Conservation (phyloP, 2,329 filamentous ascomycete genomes). For the Gremmenia infestans region DNA sequence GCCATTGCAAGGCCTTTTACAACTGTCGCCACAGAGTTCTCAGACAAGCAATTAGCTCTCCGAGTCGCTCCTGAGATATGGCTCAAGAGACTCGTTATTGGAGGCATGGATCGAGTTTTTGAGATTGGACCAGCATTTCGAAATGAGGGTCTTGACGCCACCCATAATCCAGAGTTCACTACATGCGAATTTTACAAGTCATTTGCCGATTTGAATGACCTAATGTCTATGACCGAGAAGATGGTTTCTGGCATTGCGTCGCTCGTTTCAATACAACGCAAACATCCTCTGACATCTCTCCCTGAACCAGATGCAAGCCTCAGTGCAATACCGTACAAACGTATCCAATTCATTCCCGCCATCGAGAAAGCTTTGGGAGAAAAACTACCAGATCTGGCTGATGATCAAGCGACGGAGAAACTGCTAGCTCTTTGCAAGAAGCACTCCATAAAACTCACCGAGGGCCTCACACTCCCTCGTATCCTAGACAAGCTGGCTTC, state of each 20-base stretch:
- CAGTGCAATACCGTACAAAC: slow-evolving; percentile 53
- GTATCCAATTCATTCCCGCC: slow-evolving; percentile 76
- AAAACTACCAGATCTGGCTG: slow-evolving; percentile 35
- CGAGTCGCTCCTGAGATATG: slow-evolving; percentile 92
- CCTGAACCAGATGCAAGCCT: slow-evolving; percentile 43
- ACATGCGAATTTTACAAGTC: slow-evolving; percentile 96
- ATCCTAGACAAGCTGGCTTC: slow-evolving; percentile 80
- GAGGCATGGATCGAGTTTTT: slow-evolving; percentile 82
- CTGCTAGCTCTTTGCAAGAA: slow-evolving; percentile 51
- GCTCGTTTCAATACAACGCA: slow-evolving; percentile 44
- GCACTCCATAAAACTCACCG: slow-evolving; percentile 44
- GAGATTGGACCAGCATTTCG: slow-evolving; percentile 91
- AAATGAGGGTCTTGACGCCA: slow-evolving; percentile 86
- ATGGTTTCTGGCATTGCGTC: slow-evolving; percentile 58
- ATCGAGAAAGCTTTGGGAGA: slow-evolving; percentile 63
- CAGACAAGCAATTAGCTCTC: slow-evolving; percentile 65
- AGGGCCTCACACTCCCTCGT: slow-evolving; percentile 53
- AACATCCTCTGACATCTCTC: slow-evolving; percentile 42
- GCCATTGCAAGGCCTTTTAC: slow-evolving; percentile 83
- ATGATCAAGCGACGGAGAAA: slow-evolving; percentile 50
- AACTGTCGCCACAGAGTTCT: slow-evolving; percentile 72
- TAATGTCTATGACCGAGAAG: slow-evolving; percentile 72
- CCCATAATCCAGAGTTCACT: slow-evolving; percentile 95
- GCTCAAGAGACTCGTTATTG: slow-evolving; percentile 87
- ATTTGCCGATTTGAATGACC: slow-evolving; percentile 68